Base-by-base conservation (phyloP, 2,329 filamentous ascomycete genomes). In the Pseudogymnoascus sp. region DNA sequence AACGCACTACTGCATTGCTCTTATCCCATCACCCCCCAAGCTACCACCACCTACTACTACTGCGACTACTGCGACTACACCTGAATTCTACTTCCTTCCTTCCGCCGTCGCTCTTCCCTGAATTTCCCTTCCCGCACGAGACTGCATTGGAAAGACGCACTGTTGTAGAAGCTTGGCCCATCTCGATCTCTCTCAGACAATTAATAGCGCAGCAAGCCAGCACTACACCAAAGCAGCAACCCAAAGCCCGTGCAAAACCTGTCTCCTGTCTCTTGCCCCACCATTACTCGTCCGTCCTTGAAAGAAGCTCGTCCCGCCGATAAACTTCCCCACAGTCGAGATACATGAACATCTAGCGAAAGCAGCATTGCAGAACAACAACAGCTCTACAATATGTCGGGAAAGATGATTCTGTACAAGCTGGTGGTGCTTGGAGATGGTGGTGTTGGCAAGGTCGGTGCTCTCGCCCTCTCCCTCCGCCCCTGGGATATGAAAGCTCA, bases 371-470 rank as follows among this genome's bases (percentile, higher is more conserved):
- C 59, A 61, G 59, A 39, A 39, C 59, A 31, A 26, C 18, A 42
- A 26, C 34, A 11, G 21, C 59, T 39, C 34, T 39, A 61, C 34
- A 61, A 23, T 14, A 95, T 95, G 91, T 87, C 90, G 79, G 90
- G 90, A 73, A 93, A 93, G 82, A 96, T 96, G 91, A 93, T 92
- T 74, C 80, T 96, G 76, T 96, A 96, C 82, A 96, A 96, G 80
- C 79, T 96, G 83, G 92, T 96, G 85, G 92, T 96, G 79, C 81
- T 96, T 68, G 93, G 92, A 71, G 92, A 96, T 76, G 92, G 92
- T 79, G 92, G 92, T 78, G 92, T 96, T 67, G 92, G 92, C 71
- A 96, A 96, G 79, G 95, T 91, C 61, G 45, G 42, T 60, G n/a
- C 47, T 61, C 47, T 34, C 62, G 36, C 59, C 23, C n/a, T 61